phyloP scores from a whole-genome alignment of 2,329 filamentous ascomycete genomes.

The Hirsutella minnesotensis region DNA sequence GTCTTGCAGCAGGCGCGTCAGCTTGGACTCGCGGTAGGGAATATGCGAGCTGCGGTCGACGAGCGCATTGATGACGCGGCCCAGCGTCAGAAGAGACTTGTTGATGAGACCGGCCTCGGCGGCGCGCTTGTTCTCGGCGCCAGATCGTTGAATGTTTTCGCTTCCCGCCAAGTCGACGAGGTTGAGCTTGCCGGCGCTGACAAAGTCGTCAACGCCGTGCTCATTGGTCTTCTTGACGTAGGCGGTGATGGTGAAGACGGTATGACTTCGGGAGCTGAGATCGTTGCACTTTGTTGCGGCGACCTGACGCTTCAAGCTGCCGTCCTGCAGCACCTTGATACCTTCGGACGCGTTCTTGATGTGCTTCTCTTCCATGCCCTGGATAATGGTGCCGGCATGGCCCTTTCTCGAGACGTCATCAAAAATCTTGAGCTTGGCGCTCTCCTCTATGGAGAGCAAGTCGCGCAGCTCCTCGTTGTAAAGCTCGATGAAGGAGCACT shows the following conservation, averaged over 20 bases:
- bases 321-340: slow-evolving; percentile 77
- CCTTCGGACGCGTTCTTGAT: slow-evolving; percentile 77
- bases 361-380: slow-evolving; percentile 95
- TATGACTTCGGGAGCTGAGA: slow-evolving; percentile 91
- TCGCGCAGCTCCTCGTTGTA: slow-evolving; percentile 97
- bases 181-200: slow-evolving; percentile 89
- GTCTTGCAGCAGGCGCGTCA: slow-evolving; percentile 89
- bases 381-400: slow-evolving; percentile 75
- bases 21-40: slow-evolving; percentile 85
- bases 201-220: slow-evolving; percentile 76
- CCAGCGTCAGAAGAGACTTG: slow-evolving; percentile 89
- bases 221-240: slow-evolving; percentile 75
- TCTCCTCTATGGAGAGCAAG: slow-evolving; percentile 71
- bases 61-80: slow-evolving; percentile 92
- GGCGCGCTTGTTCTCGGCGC: slow-evolving; percentile 94
- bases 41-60: slow-evolving; percentile 87
- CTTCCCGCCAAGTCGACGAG: slow-evolving; percentile 93
- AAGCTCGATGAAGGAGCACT: slow-evolving; percentile 96
- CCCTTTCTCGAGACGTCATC: slow-evolving; percentile 82
- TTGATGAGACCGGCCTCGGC: slow-evolving; percentile 95
- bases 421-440: slow-evolving; percentile 83
- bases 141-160: slow-evolving; percentile 94
- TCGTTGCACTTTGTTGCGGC: slow-evolving; percentile 99
- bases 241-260: slow-evolving; percentile 90
- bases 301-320: slow-evolving; percentile 92